phyloP scores from a whole-genome alignment of 352 stramenopile genomes.

The Phytophthora tubulina region DNA sequence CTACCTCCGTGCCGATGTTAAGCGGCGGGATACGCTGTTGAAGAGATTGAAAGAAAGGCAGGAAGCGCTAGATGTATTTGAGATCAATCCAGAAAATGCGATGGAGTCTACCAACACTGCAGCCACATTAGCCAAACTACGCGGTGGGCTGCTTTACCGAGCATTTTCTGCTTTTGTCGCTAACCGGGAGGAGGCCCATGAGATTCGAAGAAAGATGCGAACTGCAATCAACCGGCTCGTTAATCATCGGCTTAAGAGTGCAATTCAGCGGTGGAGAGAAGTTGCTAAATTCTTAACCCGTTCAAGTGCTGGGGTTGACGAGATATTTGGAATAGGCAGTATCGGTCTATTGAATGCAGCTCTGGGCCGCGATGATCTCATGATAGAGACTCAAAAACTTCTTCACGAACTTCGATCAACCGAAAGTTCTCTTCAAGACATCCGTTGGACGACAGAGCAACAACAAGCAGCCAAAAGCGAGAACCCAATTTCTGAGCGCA shows the following conservation, averaged over 20 bases:
- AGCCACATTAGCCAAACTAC: conserved; percentile 50
- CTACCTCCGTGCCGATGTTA: conserved; percentile 70
- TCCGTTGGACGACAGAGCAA: conserved; percentile 60
- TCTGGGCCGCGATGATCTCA: conserved; percentile 58
- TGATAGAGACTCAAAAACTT: conserved; percentile 55
- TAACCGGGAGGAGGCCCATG: conserved; percentile 46
- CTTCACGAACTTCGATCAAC: conserved; percentile 57
- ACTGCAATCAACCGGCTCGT: conserved; percentile 35
- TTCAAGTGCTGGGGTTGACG: conserved; percentile 16
- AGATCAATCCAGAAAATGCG: conserved; percentile 44
- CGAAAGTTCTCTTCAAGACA: conserved; percentile 43
- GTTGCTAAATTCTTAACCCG: conserved; percentile 33
- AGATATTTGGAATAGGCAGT: conserved; percentile 55
- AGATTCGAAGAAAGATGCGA: conserved; percentile 55
- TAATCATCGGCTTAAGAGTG: conserved; percentile 36
- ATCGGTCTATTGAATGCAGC: conserved; percentile 57
- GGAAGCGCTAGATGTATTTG: conserved; percentile 58
- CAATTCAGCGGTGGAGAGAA: conserved; percentile 45
- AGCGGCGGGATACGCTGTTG: conserved; percentile 42
- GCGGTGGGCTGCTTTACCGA: conserved; percentile 53
- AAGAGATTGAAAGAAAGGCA: conserved; percentile 52
- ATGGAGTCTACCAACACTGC: conserved; percentile 15
- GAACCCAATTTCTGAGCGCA: conserved; percentile 4
- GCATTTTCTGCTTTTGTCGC: conserved; percentile 61
- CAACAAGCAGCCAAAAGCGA: conserved; percentile 22